Evolutionary conservation across 352 stramenopile genomes (phyloP), one percentile per base, ranked within the genome.

Genomic region (Pythium rhizo-oryzae): DNA sequence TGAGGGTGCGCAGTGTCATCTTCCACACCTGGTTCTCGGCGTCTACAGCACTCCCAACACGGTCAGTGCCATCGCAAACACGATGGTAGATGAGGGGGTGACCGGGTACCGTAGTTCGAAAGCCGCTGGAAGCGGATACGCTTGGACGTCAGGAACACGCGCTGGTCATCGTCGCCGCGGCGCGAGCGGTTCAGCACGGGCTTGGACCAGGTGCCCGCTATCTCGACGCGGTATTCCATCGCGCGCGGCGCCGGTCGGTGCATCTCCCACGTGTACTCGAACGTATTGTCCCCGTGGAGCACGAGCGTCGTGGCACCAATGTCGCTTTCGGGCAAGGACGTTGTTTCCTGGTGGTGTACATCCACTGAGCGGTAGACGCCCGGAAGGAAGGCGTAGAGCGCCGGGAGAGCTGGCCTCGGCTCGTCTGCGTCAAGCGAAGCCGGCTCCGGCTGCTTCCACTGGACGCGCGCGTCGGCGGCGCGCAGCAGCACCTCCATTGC

Each of bases 211-310:
- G 24, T 44, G 13, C 87, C 87, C 2, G 68, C 63, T 54, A 95
- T 88, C 57, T 94, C 82, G 13, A 94, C 80, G 5, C 53, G 73
- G 49, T 91, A 85, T 67, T 95, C 82, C 82, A 92, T 93, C 15
- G 83, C 76, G 1, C 85, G 79, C 12, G 71, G 63, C 9, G 71
- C 77, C 23, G 62, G 79, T 13, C 84, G 79, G 25, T 75, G 80
- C 77, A 93, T 76, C 19, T 65, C 86, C 85, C 85, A 94, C 28
- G 71, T 16, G 62, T 95, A 95, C 54, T 94, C 84, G 52, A 95
- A 95, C 8, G 82, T 82, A 65, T 92, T 94, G 70, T 95, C 85
- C 4, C 85, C 85, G 63, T 95, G 84, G 8, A 95, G 76, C 15
- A 90, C 39, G 1, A 95, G 50, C 1, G 58, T 61, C 6, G 59